Percentiles rank a stretch among this genome's conserved stretches.
These are phyloP conservation scores for Claviceps sp. DNA, from an alignment of 2,329 filamentous ascomycete species.

Conservation along the genomic window DNA sequence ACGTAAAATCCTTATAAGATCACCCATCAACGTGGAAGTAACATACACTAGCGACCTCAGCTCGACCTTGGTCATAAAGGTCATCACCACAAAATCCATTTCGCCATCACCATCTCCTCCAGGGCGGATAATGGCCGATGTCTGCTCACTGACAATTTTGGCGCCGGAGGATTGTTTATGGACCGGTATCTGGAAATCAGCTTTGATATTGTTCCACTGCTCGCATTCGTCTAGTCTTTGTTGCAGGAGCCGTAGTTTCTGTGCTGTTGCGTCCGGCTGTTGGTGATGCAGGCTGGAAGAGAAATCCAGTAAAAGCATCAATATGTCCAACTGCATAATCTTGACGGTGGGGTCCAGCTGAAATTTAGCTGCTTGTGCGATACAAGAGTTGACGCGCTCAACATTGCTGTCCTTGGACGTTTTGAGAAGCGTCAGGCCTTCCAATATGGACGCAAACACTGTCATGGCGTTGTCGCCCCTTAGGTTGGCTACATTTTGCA, in stretches of 20 bases:
- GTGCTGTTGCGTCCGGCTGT: conserved; percentile 37
- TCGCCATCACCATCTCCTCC: conserved; percentile 30
- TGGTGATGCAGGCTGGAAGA: conserved; percentile 55
- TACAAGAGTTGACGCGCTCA: conserved; percentile 57
- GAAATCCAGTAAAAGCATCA: conserved; percentile 57
- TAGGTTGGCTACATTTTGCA: conserved; percentile 44
- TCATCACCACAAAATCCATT: conserved; percentile 44
- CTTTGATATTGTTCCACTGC: conserved; percentile 32
- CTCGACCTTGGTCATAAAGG: conserved; percentile 47
- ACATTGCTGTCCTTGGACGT: conserved; percentile 49
- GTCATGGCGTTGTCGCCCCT: conserved; percentile 50
- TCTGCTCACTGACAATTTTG: conserved; percentile 43
- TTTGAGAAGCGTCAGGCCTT: conserved; percentile 56
- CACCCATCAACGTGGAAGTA: neutral
- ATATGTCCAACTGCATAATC: conserved; percentile 51
- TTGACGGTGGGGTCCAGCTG: conserved; percentile 52
- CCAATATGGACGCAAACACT: conserved; percentile 51
- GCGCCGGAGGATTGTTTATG: conserved; percentile 33
- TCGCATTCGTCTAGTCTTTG: conserved; percentile 44
- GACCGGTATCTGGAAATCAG: conserved; percentile 42
- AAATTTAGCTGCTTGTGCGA: conserved; percentile 59
- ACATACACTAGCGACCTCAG: conserved; percentile 41
- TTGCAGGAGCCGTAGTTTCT: conserved; percentile 52
- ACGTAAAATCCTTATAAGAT: neutral
- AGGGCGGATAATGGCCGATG: conserved; percentile 34